Base-by-base conservation (phyloP, 371 early-diverging fungal species). In the Blakeslea trispora region DNA sequence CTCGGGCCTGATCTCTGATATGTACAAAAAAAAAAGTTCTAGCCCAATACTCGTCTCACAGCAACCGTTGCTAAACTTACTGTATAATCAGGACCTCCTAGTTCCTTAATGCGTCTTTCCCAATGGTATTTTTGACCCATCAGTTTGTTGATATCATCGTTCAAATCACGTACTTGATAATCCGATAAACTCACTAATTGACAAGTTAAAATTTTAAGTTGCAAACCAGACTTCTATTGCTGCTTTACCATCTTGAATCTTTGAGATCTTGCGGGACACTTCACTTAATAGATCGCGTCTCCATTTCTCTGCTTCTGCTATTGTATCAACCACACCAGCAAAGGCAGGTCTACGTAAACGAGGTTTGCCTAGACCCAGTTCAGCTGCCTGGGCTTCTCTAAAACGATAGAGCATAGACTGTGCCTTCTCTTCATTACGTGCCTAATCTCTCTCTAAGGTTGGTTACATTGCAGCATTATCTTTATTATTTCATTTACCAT, bases 371-470 rank as follows among this genome's bases (percentile, higher is more conserved):
- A 89, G 72, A 18, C 96, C 96, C n/a, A 89, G 68, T 63, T 95
- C 92, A 15, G 89, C 87, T 46, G 85, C 87, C 72, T 95, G 92
- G 22, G 95, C 95, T 66, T 93, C 94, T 60, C 96, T 91, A 78
- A 96, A 97, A 56, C 97, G 92, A 72, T 93, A 93, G 28, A 97
- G 86, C 96, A 96, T 96, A 41, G 98, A 96, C 87, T 97, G 94
- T 21, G 96, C 96, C 71, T 97, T 97, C 64, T 97, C 97, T 80
- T 96, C 91, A 77, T 96, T 96, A 72, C 96, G 89, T 31, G 97
- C 97, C 97, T 84, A n/a, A n/a, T n/a, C n/a, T n/a, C n/a, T n/a
- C n/a, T n/a, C n/a, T n/a, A n/a, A n/a, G n/a, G n/a, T n/a, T n/a
- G n/a, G n/a, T n/a, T n/a, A n/a, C n/a, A n/a, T n/a, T n/a, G n/a